Conservation (phyloP, 176 grass and related monocot genomes). For the Chloris gayana region DNA sequence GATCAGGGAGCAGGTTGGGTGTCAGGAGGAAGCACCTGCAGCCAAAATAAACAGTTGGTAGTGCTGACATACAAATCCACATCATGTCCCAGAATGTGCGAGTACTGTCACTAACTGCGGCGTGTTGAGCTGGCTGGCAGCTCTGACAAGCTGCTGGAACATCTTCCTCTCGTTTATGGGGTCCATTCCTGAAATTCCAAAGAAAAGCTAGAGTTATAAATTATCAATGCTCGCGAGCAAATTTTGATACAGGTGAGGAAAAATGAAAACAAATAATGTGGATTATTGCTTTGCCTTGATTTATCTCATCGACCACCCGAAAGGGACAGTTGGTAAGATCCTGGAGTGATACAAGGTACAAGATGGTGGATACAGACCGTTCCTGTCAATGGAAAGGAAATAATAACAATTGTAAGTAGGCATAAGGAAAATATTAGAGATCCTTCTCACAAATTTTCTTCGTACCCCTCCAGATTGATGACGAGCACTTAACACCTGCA, state of each 20-base stretch:
- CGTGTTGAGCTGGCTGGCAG: constrained; percentile 85
- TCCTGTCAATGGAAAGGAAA: constrained; percentile 57
- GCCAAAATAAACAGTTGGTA: neutral
- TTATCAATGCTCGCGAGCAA: constrained; percentile 11
- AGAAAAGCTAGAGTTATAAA: constrained; percentile 20
- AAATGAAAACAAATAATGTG: neutral
- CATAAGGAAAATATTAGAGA: neutral
- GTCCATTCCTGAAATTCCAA: constrained; percentile 74
- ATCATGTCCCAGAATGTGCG: neutral
- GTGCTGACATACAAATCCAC: neutral
- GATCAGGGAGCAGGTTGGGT: constrained; percentile 86
- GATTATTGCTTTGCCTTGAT: constrained; percentile 70
- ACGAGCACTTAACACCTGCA: constrained; percentile 94
- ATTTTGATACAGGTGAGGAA: neutral
- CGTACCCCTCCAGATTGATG: constrained; percentile 98
- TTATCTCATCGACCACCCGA: constrained; percentile 97
- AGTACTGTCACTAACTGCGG: constrained; percentile 69
- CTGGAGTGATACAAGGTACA: constrained; percentile 96
- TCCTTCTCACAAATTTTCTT: constrained; percentile 8
- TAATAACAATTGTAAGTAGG: neutral
- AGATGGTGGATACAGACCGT: constrained; percentile 91
- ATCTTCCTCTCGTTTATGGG: constrained; percentile 97
- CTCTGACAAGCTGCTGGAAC: constrained; percentile 98
- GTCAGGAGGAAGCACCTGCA: constrained; percentile 92
- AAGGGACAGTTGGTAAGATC: constrained; percentile 95